Evolutionary conservation across 208 protist species (phyloP), one percentile per base, ranked within the genome.

Genomic region (Trypanosoma conorhini): DNA sequence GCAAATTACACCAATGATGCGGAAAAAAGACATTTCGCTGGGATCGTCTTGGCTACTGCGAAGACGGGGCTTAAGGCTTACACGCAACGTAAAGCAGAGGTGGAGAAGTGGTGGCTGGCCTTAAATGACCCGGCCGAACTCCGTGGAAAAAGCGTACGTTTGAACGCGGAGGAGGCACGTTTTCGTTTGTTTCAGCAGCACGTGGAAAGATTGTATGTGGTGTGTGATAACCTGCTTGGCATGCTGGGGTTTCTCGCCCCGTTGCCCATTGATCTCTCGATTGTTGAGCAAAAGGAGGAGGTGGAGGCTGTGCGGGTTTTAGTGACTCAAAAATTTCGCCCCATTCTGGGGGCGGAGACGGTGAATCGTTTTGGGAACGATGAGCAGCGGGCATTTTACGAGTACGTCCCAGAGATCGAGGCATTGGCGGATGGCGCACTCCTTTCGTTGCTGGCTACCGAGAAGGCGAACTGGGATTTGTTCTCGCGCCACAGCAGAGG

Each of bases 321-420:
- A 3, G 61, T 63, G 19, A 30, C 9, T 4, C 64, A 63, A 28
- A 68, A 70, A 61, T 74, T 65, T 30, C 38, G 58, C 61, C 24
- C 38, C 12, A 67, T 79, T 3, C 30, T 58, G 12, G 48, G 35
- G 24, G 63, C 59, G 46, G 74, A 79, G 31, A 66, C 63, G 44
- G 30, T 68, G 31, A 79, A 70, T 50, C 62, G 63, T 35, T 79
- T 74, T 59, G 61, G 33, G 42, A 30, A 74, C 55, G 74, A 74
- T 68, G 74, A 79, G 9, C 60, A 74, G 26, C 58, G 74, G 5
- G 40, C 64, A 21, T 79, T 79, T 40, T 79, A 79, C 31, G 74
- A 79, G 40, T 71, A 79, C 44, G 24, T 79, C 21, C 67, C 74
- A 42, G 61, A 67, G 15, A 13, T 79, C 8, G 44, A 64, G 38